A percentile compares a stretch with the other conserved stretches of the same genome.
Conservation (phyloP, 805 yeast genomes). For the Ogataea thermomethanolica region DNA sequence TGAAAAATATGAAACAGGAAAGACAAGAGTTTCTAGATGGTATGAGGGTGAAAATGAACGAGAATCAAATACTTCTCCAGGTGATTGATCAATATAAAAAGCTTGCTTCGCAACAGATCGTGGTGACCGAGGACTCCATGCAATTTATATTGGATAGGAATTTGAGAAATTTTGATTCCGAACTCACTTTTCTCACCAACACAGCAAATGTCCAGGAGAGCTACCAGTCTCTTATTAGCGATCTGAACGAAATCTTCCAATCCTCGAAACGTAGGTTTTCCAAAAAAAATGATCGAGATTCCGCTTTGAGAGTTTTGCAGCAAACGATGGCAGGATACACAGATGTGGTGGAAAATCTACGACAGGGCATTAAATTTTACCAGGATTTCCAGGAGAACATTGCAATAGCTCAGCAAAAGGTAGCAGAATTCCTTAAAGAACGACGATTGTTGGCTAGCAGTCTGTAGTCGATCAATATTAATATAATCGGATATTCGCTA, state of each 20-base stretch:
- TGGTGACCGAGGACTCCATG: constrained; percentile 31
- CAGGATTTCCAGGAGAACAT: constrained; percentile 48
- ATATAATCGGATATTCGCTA: not conserved
- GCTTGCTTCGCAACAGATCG: constrained; percentile 37
- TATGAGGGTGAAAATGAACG: constrained; percentile 43
- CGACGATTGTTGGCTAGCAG: constrained; percentile 9
- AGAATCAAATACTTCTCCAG: constrained; percentile 49
- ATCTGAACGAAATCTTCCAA: constrained; percentile 37
- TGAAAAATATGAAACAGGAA: constrained; percentile 32
- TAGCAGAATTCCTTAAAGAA: constrained; percentile 33
- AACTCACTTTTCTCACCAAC: constrained; percentile 43
- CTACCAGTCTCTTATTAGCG: constrained; percentile 28
- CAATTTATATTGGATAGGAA: constrained; percentile 37
- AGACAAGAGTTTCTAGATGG: constrained; percentile 40
- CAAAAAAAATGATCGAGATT: constrained; percentile 39
- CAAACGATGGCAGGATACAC: constrained; percentile 46
- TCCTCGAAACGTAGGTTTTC: constrained; percentile 32
- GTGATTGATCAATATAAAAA: constrained; percentile 35
- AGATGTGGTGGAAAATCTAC: constrained; percentile 57
- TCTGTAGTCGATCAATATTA: not conserved
- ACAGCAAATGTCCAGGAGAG: constrained; percentile 38
- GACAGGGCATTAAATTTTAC: constrained; percentile 72
- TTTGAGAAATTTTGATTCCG: constrained; percentile 49
- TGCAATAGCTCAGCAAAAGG: constrained; percentile 39
- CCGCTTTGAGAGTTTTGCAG: constrained; percentile 50